These are phyloP conservation scores for Trametes cinnabarina DNA, from an alignment of 768 basidiomycete species.

Conservation along the genomic window DNA sequence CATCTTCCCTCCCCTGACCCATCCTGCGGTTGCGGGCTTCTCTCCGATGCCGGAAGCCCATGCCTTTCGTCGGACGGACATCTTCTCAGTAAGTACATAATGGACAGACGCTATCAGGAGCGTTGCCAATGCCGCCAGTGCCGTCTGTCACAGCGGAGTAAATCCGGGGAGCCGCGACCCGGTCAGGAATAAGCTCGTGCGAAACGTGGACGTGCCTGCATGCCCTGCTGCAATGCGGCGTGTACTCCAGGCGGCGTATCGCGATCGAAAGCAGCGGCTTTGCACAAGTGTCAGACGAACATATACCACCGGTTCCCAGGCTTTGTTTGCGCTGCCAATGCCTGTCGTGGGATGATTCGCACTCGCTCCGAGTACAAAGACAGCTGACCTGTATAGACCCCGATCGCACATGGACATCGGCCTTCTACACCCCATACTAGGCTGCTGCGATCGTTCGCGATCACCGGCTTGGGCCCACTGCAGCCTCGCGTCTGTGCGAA, in stretches of 20 bases:
- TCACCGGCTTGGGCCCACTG: background rate
- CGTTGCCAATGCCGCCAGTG: background rate
- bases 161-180: conserved; percentile 13
- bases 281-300: background rate
- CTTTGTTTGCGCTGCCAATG: background rate
- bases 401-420: conserved; percentile 8
- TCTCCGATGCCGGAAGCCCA: conserved; percentile 13
- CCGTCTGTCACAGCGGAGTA: conserved; percentile 9
- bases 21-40: conserved; percentile 9
- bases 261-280: conserved; percentile 8
- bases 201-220: conserved; percentile 7
- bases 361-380: conserved; percentile 11
- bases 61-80: background rate
- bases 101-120: too few relatives aligned
- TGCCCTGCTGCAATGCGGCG: background rate
- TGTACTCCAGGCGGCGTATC: background rate
- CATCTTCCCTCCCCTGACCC: conserved; percentile 8
- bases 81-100: conserved; percentile 2
- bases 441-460: background rate
- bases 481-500: conserved; percentile 14
- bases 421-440: background rate
- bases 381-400: conserved; percentile 16
- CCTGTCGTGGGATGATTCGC: conserved; percentile 13
- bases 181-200: conserved; percentile 19
- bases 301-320: background rate